These are phyloP conservation scores for Pleoardoris graminearum DNA, from an alignment of 2,329 filamentous ascomycete genomes.

Conservation along the genomic window DNA sequence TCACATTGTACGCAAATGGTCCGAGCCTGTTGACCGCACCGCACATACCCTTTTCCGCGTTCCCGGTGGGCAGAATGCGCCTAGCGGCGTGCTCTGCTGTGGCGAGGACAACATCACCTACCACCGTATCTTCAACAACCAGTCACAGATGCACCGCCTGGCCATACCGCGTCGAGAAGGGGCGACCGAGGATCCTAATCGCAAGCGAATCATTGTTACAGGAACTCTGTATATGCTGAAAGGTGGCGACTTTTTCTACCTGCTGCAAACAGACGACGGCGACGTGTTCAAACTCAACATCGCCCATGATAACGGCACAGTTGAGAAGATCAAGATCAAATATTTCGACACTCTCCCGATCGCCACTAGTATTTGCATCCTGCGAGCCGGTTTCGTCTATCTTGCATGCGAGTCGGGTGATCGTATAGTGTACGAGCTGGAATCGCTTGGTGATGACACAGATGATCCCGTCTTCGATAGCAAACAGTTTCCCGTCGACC, in stretches of 20 bases:
- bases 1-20: slow-evolving; percentile 96
- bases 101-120: slow-evolving; percentile 95
- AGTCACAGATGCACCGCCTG: slow-evolving; percentile 81
- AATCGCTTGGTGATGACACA: slow-evolving; percentile 94
- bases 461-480: slow-evolving; percentile 85
- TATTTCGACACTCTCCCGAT: slow-evolving; percentile 97
- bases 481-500: slow-evolving; percentile 78
- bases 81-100: slow-evolving; percentile 93
- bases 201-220: slow-evolving; percentile 83
- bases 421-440: slow-evolving; percentile 94
- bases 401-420: slow-evolving; percentile 91
- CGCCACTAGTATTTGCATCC: slow-evolving; percentile 82
- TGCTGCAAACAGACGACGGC: slow-evolving; percentile 95
- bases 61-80: slow-evolving; percentile 88
- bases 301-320: slow-evolving; percentile 71
- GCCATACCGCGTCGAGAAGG: slow-evolving; percentile 86
- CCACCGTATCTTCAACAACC: slow-evolving; percentile 76
- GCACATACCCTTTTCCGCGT: slow-evolving; percentile 93
- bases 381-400: slow-evolving; percentile 95
- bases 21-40: slow-evolving; percentile 86
- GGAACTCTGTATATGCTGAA: slow-evolving; percentile 98
- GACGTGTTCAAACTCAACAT: slow-evolving; percentile 96
- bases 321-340: slow-evolving; percentile 84
- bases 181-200: slow-evolving; percentile 85
- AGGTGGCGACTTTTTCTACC: slow-evolving; percentile 88